A percentile compares a stretch with the other conserved stretches of the same genome.
Conservation (phyloP, 306 rosid species). For the Gleditsia sinensis region DNA sequence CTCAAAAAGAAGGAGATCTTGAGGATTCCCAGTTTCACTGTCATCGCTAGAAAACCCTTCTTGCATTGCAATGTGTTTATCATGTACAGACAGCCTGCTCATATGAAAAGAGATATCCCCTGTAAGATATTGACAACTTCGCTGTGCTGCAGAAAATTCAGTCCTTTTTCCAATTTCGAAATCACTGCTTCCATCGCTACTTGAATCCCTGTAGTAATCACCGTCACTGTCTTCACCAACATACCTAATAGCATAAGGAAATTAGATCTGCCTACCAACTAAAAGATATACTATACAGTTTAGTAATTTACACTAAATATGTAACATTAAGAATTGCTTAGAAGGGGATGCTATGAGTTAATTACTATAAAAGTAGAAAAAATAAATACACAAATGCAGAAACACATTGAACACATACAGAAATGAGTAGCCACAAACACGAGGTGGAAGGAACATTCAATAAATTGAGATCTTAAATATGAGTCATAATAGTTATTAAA, state of each 20-base stretch:
- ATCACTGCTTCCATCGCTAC: slow-evolving; percentile 88
- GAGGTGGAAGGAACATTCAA: neutral
- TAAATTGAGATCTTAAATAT: neutral
- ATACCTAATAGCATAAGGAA: slow-evolving; percentile 50
- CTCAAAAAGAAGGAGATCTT: slow-evolving; percentile 63
- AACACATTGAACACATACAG: neutral
- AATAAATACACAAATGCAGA: neutral
- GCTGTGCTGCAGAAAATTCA: slow-evolving; percentile 39
- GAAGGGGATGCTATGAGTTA: neutral
- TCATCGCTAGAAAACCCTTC: slow-evolving; percentile 77
- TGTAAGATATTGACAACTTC: slow-evolving; percentile 34
- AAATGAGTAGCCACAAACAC: neutral
- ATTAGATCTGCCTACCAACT: slow-evolving; percentile 18
- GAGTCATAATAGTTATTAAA: neutral
- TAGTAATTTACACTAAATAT: slow-evolving; percentile 1
- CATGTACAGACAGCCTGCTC: slow-evolving; percentile 48
- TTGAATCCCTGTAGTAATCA: slow-evolving; percentile 68
- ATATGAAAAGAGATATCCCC: slow-evolving; percentile 40
- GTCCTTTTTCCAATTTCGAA: slow-evolving; percentile 55
- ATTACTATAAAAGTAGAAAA: neutral
- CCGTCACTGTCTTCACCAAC: slow-evolving; percentile 60
- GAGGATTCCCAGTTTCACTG: slow-evolving; percentile 61
- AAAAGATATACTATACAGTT: neutral
- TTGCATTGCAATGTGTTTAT: slow-evolving; percentile 43
- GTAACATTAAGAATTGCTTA: neutral